Evolutionary conservation across 2,329 filamentous ascomycete genomes (phyloP), one percentile per base, ranked within the genome.

Genomic region (Aspergillus caelatus): DNA sequence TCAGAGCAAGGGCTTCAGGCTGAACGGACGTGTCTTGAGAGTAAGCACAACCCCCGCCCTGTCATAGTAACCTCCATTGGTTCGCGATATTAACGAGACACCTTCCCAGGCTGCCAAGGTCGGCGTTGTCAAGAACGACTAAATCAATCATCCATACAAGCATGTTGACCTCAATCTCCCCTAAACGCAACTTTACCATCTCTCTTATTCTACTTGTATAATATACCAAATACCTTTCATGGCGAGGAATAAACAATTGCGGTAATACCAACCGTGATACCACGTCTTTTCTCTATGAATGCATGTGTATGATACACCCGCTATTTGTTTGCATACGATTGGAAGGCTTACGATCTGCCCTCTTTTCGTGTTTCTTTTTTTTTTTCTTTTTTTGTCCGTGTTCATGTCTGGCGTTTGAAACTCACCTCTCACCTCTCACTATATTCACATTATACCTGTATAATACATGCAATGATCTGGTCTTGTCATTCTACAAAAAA

Each of bases 1-100:
- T 57, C 94, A 98, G 85, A 92, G 92, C 80, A 98, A 97, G 85
- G 95, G 95, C 60, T 99, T 97, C 84, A 89, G 88, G 80, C 87
- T 98, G 68, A 98, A 99, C 77, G 94, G 94, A 64, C 86, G 95
- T 65, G 86, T 97, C 62, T 81, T 99, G 74, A 88, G 95, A 78
- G 84, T 85, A 74, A 73, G 80, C 76, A 58, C 16, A 41, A 10
- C 21, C 50, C 43, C 7, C 41, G 34, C 26, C 45, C 32, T 7
- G 6, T 45, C n/a, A 23, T 55, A 19, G 10, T 26, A 32, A 14
- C 1, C 10, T 50, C 46, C 5, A n/a, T 52, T 9, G 26, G 34
- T 36, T 21, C 7, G 12, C 14, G 12, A 41, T 50, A 43, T 55
- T 65, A 53, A 61, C 43, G 21, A 26, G 8, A n/a, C 62, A 28